Conservation (phyloP, 2,329 filamentous ascomycete species). For the Xenoacremonium recifei region DNA sequence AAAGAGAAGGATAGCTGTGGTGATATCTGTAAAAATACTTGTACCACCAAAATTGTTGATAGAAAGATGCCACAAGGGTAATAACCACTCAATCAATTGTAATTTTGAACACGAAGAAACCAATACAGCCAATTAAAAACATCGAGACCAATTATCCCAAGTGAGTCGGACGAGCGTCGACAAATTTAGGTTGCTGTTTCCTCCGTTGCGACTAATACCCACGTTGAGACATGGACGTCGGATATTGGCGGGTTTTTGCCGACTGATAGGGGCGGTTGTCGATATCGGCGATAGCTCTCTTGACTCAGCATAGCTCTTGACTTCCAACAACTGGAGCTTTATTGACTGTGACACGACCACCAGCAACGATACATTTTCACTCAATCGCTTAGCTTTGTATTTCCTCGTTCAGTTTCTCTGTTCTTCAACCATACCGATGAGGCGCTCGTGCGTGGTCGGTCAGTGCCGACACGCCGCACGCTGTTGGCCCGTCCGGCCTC, state of each 20-base stretch:
- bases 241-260: slow-evolving; percentile 23
- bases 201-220: background rate
- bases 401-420: too few species aligned
- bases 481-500: slow-evolving; percentile 16
- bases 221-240: slow-evolving; percentile 10
- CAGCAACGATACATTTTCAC: too few species aligned
- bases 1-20: slow-evolving; percentile 7
- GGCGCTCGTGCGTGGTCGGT: slow-evolving; percentile 22
- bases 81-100: slow-evolving; percentile 29
- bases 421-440: too few species aligned
- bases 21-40: slow-evolving; percentile 25
- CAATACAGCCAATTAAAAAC: background rate
- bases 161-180: background rate
- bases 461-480: slow-evolving; percentile 25
- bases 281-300: too few species aligned
- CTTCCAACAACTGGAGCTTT: too few species aligned
- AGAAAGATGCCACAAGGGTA: slow-evolving; percentile 20
- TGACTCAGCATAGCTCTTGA: too few species aligned
- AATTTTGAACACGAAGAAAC: slow-evolving; percentile 3
- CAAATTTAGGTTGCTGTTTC: background rate
- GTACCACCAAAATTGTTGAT: slow-evolving; percentile 23
- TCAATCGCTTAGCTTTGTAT: too few species aligned
- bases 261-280: slow-evolving; percentile 18
- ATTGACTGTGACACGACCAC: too few species aligned
- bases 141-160: background rate